Conservation (phyloP, 345 rosid genomes). For the Anacardium occidentale region DNA sequence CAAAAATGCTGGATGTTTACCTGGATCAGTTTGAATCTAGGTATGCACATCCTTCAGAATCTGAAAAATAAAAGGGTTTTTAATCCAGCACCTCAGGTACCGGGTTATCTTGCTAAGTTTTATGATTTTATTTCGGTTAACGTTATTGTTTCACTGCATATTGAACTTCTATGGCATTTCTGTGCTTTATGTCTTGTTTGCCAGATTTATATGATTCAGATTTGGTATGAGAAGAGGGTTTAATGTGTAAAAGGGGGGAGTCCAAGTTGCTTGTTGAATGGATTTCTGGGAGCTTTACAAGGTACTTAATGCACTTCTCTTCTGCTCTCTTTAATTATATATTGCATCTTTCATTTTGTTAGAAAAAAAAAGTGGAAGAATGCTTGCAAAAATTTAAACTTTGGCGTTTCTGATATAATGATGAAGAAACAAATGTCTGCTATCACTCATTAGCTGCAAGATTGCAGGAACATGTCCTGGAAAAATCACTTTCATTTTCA, state of each 20-base stretch:
- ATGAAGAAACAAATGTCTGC: background rate
- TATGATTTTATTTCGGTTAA: slow-evolving; percentile 17
- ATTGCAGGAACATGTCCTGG: background rate
- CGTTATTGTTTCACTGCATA: slow-evolving; percentile 3
- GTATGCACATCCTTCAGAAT: slow-evolving; percentile 28
- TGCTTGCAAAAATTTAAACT: background rate
- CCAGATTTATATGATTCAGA: slow-evolving; percentile 18
- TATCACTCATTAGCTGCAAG: background rate
- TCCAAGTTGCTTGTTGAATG: slow-evolving; percentile 7
- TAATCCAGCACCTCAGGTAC: slow-evolving; percentile 40
- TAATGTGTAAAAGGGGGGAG: slow-evolving; percentile 10
- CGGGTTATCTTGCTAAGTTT: slow-evolving; percentile 18
- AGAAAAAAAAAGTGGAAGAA: background rate
- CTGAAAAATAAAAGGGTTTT: slow-evolving; percentile 25
- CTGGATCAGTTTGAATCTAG: slow-evolving; percentile 40
- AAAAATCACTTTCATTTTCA: background rate
- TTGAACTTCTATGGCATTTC: slow-evolving; percentile 4
- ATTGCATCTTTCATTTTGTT: background rate
- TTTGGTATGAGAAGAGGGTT: slow-evolving; percentile 21
- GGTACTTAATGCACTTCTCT: slow-evolving; percentile 24
- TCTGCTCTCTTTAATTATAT: slow-evolving; percentile 4
- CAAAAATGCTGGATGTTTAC: slow-evolving; percentile 33
- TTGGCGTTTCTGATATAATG: background rate
- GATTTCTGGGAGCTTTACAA: slow-evolving; percentile 17
- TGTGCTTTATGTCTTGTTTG: slow-evolving; percentile 17